Percentiles rank a stretch among this genome's conserved stretches.
phyloP scores from a whole-genome alignment of 306 rosid species.

The Oxytropis ochrocephala region DNA sequence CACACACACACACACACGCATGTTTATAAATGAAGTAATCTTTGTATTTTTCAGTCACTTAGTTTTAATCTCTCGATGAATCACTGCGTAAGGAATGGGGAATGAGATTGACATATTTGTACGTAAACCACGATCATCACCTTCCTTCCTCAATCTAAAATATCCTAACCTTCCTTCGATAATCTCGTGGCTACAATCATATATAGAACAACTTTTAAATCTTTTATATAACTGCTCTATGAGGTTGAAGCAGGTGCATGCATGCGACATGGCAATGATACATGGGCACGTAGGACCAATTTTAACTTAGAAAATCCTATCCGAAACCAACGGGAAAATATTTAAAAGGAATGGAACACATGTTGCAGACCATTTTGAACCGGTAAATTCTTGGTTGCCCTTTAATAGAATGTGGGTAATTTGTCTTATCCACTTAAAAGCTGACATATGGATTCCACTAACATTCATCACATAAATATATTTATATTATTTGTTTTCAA shows the following conservation, averaged over 20 bases:
- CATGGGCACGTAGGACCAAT: background rate
- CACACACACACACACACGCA: background rate
- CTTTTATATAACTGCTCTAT: background rate
- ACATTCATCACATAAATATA: too few species aligned
- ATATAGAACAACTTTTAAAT: background rate
- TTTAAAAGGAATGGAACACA: background rate
- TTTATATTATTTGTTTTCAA: too few species aligned
- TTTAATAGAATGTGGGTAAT: too few species aligned
- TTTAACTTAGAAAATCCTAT: background rate
- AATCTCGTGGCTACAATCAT: slow-evolving; percentile 15
- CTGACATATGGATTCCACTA: too few species aligned
- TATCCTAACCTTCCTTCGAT: background rate
- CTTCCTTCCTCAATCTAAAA: background rate
- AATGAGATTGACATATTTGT: slow-evolving; percentile 31
- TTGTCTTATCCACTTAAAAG: too few species aligned
- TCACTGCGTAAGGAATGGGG: slow-evolving; percentile 31
- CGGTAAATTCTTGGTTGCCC: too few species aligned
- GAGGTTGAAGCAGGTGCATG: background rate
- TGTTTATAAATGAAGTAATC: background rate
- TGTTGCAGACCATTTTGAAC: background rate
- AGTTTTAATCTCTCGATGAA: slow-evolving; percentile 10
- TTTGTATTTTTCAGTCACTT: background rate
- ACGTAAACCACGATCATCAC: slow-evolving; percentile 15
- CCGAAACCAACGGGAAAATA: background rate
- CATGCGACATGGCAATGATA: slow-evolving; percentile 11